Evolutionary conservation across 169 alveolate genomes (phyloP).

Genomic region (Cryptosporidium parvum): DNA sequence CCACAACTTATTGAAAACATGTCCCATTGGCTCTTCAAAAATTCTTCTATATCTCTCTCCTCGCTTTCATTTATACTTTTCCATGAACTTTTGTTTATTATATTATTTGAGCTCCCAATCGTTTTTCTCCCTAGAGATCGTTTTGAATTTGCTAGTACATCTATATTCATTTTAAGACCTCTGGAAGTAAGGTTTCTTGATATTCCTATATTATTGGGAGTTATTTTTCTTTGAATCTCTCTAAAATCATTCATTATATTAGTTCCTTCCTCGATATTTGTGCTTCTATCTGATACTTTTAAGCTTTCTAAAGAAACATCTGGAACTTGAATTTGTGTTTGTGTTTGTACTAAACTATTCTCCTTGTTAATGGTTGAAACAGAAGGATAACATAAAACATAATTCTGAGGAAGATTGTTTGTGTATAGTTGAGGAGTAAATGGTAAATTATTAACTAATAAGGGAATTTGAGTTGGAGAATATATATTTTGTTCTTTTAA

Average conservation of each 20-base stretch:
- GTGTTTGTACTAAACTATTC: slow-evolving; percentile 1
- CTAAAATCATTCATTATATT: background rate
- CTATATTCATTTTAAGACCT: background rate
- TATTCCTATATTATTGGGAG: background rate
- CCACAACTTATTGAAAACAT: slow-evolving; percentile 7
- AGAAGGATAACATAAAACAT: slow-evolving; percentile 13
- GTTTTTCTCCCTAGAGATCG: background rate
- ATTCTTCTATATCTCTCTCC: background rate
- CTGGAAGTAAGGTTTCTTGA: background rate
- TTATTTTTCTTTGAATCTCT: background rate
- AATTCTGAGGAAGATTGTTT: background rate
- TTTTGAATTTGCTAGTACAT: background rate
- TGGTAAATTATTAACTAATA: slow-evolving; percentile 27
- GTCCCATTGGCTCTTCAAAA: background rate
- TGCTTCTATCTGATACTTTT: background rate
- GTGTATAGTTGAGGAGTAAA: background rate
- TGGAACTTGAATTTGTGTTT: slow-evolving; percentile 3
- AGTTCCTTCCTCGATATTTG: background rate
- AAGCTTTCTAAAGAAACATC: background rate
- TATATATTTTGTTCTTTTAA: slow-evolving; percentile 2
- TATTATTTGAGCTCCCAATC: background rate
- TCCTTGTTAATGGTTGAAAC: background rate
- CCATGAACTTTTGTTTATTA: background rate
- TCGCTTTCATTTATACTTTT: background rate
- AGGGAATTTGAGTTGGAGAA: slow-evolving; percentile 23